Base-by-base conservation (phyloP, 495 filamentous ascomycete species). In the Xylona heveae region DNA sequence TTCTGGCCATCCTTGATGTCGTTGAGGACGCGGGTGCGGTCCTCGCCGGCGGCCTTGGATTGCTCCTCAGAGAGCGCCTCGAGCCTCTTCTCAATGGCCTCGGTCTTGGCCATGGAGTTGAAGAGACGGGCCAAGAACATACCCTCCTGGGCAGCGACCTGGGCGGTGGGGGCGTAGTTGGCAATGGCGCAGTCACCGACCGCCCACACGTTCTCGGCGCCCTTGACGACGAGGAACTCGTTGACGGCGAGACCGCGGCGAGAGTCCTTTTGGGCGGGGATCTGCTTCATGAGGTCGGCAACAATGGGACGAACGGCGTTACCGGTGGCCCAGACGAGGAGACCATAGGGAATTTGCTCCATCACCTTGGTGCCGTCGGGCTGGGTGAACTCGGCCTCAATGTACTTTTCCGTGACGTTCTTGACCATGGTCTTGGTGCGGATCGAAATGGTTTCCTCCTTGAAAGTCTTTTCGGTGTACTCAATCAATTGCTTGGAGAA, bases 401-500 rank as follows among this genome's bases (percentile, higher is more conserved):
- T 90, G 50, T 71, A 73, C 60, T 79, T 93, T 47, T 91, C 80
- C 16, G 80, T 91, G 33, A 99, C 88, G 38, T 77, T 80, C 62
- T 94, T 95, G 48, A 99, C 88, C 74, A 91, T 84, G 30, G 88
- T 99, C 70, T 99, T 99, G 38, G 88, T 90, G 51, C 72, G 75
- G 58, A 99, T 85, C 36, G 75, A 70, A 48, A 99, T 99, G 43
- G 78, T 79, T 58, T 95, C 85, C 62, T 95, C 90, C 57, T 90
- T 88, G 66, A 99, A 92, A 34, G 84, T 91, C 51, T 79, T 81
- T 58, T 95, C 90, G 41, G 90, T 95, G 62, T 95, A 99, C 49
- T 99, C 85, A 53, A 95, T 95, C 41, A 99, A 63, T 51, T 92
- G 79, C 66, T 95, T 95, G 51, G 82, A 92, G 67, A 99, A 99